Evolutionary conservation across 495 filamentous ascomycete species (phyloP).

Genomic region (Penicillium riverlandense): DNA sequence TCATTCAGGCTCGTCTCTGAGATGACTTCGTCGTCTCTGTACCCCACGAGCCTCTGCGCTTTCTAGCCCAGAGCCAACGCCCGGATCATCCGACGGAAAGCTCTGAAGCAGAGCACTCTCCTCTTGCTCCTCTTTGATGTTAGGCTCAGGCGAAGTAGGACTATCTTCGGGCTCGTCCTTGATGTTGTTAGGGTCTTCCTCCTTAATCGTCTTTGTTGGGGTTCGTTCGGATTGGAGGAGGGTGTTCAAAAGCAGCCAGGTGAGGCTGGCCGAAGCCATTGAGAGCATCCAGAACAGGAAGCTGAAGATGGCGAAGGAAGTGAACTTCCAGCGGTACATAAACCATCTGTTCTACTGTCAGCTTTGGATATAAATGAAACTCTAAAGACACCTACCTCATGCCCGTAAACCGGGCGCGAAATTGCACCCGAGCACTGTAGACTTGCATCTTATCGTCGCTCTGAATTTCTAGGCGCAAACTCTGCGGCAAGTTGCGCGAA

Average conservation of each 20-base stretch:
- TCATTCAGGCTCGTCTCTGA: background rate
- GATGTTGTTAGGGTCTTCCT: slow-evolving; percentile 2
- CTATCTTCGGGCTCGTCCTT: slow-evolving; percentile 20
- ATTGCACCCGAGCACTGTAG: slow-evolving; percentile 59
- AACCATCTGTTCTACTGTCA: slow-evolving; percentile 48
- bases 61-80: slow-evolving; percentile 26
- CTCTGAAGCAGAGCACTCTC: slow-evolving; percentile 13
- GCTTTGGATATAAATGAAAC: background rate
- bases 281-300: slow-evolving; percentile 67
- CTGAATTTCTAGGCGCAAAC: slow-evolving; percentile 59
- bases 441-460: slow-evolving; percentile 60
- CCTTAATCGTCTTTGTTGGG: slow-evolving; percentile 1
- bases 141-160: background rate
- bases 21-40: slow-evolving; percentile 29
- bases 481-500: slow-evolving; percentile 48
- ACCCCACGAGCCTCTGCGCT: slow-evolving; percentile 24
- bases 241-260: slow-evolving; percentile 47
- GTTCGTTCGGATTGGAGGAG: slow-evolving; percentile 18
- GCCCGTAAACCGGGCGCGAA: slow-evolving; percentile 67
- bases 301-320: slow-evolving; percentile 60
- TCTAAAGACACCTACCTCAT: slow-evolving; percentile 41
- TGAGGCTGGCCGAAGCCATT: slow-evolving; percentile 51
- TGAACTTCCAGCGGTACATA: slow-evolving; percentile 73
- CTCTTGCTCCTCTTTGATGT: slow-evolving; percentile 16
- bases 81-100: slow-evolving; percentile 11